Conservation (phyloP, 208 protist genomes). For the Trypanosoma melophagium region DNA sequence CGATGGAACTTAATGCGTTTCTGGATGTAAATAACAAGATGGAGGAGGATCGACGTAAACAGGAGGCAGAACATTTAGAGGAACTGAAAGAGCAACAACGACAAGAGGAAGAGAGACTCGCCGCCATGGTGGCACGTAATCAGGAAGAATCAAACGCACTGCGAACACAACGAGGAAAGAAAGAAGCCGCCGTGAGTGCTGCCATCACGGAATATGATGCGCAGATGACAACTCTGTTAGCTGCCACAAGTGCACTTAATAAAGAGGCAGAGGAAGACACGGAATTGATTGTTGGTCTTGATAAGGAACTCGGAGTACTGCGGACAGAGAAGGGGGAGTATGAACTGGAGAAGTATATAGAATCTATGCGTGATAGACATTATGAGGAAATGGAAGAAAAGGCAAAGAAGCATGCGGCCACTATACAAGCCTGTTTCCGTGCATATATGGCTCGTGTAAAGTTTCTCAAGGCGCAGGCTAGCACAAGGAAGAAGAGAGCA, state of each 20-base stretch:
- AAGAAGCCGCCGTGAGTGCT: slow-evolving; percentile 78
- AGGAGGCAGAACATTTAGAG: slow-evolving; percentile 57
- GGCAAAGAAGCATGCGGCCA: slow-evolving; percentile 48
- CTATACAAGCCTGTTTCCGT: slow-evolving; percentile 87
- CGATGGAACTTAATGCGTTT: slow-evolving; percentile 73
- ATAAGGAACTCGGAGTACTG: slow-evolving; percentile 58
- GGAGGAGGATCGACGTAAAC: slow-evolving; percentile 42
- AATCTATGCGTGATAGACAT: slow-evolving; percentile 69
- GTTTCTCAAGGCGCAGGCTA: slow-evolving; percentile 20
- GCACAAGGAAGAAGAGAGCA: slow-evolving; percentile 41
- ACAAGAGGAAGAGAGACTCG: slow-evolving; percentile 39
- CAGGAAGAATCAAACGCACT: slow-evolving; percentile 57
- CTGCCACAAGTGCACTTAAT: slow-evolving; percentile 56
- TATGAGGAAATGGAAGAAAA: slow-evolving; percentile 41
- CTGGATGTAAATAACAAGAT: slow-evolving; percentile 52
- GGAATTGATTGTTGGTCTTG: slow-evolving; percentile 57
- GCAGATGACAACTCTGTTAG: slow-evolving; percentile 46
- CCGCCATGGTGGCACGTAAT: slow-evolving; percentile 41
- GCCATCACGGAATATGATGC: slow-evolving; percentile 85
- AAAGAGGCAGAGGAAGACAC: slow-evolving; percentile 78
- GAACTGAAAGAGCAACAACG: slow-evolving; percentile 42
- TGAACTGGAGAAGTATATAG: slow-evolving; percentile 70
- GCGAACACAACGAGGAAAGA: slow-evolving; percentile 69
- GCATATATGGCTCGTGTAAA: slow-evolving; percentile 55
- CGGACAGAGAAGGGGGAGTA: slow-evolving; percentile 58